Evolutionary conservation across 345 rosid genomes (phyloP).

Genomic region (Gossypium stocksii): DNA sequence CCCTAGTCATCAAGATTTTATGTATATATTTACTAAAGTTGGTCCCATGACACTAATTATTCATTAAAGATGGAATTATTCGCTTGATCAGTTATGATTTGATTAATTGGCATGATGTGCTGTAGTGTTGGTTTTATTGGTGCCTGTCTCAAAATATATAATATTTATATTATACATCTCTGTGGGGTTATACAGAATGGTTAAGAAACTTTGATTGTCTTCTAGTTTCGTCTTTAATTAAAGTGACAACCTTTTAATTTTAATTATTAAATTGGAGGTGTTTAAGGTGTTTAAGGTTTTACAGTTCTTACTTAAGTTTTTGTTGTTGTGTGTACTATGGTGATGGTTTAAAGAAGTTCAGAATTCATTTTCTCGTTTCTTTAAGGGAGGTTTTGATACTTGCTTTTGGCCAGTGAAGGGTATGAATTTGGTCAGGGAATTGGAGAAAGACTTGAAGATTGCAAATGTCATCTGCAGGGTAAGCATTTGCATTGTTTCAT

Average conservation of each 20-base stretch:
- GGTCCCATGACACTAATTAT: not conserved
- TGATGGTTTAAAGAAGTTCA: not conserved
- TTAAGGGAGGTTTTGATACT: conserved; percentile 24
- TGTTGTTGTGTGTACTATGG: not conserved
- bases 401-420: conserved; percentile 98
- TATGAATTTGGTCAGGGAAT: conserved; percentile 94
- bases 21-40: not conserved
- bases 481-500: conserved; percentile 22
- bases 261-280: not conserved
- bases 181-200: not conserved
- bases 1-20: not conserved
- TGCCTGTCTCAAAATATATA: not conserved
- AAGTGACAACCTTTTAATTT: not conserved
- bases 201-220: not conserved
- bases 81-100: not conserved
- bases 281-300: not conserved
- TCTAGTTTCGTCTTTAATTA: not conserved
- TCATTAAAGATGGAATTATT: conserved; percentile 1
- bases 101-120: not conserved
- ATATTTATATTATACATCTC: not conserved
- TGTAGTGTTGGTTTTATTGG: not conserved
- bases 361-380: not conserved
- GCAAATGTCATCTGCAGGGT: conserved; percentile 96
- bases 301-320: not conserved
- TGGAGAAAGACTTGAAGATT: conserved; percentile 95